These are phyloP conservation scores for Fraxinus latifolia DNA, from an alignment of 305 asterid species.

Conservation along the genomic window DNA sequence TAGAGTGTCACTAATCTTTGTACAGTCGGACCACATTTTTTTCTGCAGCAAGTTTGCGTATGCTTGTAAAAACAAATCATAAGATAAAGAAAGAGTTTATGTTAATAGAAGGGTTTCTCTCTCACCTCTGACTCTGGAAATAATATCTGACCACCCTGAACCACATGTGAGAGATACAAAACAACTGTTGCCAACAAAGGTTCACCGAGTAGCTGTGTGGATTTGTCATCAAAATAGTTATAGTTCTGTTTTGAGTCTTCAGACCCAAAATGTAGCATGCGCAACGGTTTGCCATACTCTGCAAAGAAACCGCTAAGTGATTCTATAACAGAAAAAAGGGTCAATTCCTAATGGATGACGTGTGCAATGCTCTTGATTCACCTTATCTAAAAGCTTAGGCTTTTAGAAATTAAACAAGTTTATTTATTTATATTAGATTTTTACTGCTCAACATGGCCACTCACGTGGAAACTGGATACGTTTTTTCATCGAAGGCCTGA, in stretches of 20 bases:
- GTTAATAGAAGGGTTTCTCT: constrained; percentile 11
- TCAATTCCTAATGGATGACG: neutral
- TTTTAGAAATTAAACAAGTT: neutral
- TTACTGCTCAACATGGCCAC: neutral
- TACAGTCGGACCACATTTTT: constrained; percentile 55
- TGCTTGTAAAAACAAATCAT: constrained; percentile 16
- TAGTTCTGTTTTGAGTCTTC: constrained; percentile 42
- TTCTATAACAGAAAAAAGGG: constrained; percentile 1
- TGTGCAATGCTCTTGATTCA: neutral
- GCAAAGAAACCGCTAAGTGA: constrained; percentile 17
- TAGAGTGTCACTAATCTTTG: constrained; percentile 28
- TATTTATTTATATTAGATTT: neutral
- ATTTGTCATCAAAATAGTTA: constrained; percentile 35
- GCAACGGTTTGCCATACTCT: constrained; percentile 58
- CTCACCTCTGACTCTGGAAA: constrained; percentile 70
- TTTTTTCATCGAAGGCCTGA: neutral
- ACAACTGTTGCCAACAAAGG: constrained; percentile 70
- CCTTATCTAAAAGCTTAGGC: neutral
- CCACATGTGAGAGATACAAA: constrained; percentile 67
- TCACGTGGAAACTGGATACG: neutral
- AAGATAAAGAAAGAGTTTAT: neutral
- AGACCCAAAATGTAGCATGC: constrained; percentile 42
- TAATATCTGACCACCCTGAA: constrained; percentile 64
- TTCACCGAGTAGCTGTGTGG: constrained; percentile 32
- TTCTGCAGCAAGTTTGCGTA: constrained; percentile 39